Conservation (phyloP, 805 yeast genomes). For the Candida xyloterini region DNA sequence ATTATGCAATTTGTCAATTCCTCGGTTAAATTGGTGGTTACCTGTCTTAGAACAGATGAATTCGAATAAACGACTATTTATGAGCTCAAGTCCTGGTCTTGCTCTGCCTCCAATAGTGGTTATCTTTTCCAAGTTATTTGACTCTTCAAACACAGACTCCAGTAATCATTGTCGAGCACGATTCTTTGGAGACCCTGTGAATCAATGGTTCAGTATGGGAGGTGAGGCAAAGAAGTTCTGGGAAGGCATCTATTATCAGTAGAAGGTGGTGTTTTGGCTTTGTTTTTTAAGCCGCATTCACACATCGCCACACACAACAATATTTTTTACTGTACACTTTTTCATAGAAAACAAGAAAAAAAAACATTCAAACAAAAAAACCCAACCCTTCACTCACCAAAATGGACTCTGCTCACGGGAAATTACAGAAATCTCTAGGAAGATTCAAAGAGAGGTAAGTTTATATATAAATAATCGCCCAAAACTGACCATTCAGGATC, state of each 20-base stretch:
- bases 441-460: constrained; percentile 52
- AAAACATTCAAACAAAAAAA: neutral
- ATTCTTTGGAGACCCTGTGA: constrained; percentile 22
- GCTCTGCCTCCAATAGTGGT: constrained; percentile 23
- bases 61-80: constrained; percentile 9
- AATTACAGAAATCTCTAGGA: constrained; percentile 56
- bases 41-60: constrained; percentile 20
- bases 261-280: neutral
- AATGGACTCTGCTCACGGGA: constrained; percentile 30
- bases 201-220: constrained; percentile 20
- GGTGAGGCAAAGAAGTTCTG: constrained; percentile 18
- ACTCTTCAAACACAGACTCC: constrained; percentile 19
- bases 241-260: constrained; percentile 16
- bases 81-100: constrained; percentile 8
- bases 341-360: constrained; percentile 5
- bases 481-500: constrained; percentile 42
- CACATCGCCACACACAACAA: constrained; percentile 2
- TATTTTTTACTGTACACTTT: constrained; percentile 2
- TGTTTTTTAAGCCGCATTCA: neutral
- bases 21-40: constrained; percentile 26
- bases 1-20: constrained; percentile 23
- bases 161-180: constrained; percentile 16
- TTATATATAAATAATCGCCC: neutral
- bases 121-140: constrained; percentile 34
- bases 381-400: neutral